Evolutionary conservation across 2,329 filamentous ascomycete species (phyloP).

Genomic region (Rutstroemia sp.): DNA sequence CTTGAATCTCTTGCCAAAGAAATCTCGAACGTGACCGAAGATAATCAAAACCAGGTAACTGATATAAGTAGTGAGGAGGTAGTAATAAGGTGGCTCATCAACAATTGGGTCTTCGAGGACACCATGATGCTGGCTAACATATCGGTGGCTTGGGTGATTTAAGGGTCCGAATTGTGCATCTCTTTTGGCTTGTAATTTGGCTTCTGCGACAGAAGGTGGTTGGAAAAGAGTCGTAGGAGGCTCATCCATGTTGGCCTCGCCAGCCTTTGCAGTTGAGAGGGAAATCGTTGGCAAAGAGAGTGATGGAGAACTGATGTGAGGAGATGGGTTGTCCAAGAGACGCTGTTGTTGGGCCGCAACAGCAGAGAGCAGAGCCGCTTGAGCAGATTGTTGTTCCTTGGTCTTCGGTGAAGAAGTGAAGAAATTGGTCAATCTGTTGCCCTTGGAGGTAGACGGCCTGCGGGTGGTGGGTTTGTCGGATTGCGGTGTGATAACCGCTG

Average conservation of each 20-base stretch:
- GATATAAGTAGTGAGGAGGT: slow-evolving; percentile 94
- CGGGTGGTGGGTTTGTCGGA: slow-evolving; percentile 32
- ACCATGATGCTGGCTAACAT: slow-evolving; percentile 78
- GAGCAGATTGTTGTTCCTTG: slow-evolving; percentile 57
- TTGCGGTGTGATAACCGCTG: slow-evolving; percentile 23
- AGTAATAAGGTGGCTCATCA: slow-evolving; percentile 95
- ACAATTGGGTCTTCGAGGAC: slow-evolving; percentile 77
- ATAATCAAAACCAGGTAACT: slow-evolving; percentile 95
- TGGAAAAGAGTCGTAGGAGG: slow-evolving; percentile 76
- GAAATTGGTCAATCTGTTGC: slow-evolving; percentile 72
- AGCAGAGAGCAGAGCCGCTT: slow-evolving; percentile 58
- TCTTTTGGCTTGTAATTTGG: slow-evolving; percentile 63
- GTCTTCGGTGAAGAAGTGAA: slow-evolving; percentile 75
- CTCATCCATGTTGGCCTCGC: slow-evolving; percentile 66
- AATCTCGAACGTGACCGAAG: slow-evolving; percentile 91
- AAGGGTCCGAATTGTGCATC: slow-evolving; percentile 92
- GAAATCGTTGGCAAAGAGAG: slow-evolving; percentile 85
- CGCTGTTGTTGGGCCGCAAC: slow-evolving; percentile 55
- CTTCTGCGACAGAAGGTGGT: slow-evolving; percentile 78
- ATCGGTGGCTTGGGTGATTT: slow-evolving; percentile 71
- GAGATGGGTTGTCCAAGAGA: slow-evolving; percentile 42
- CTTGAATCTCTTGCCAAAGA: slow-evolving; percentile 94
- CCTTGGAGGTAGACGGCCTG: slow-evolving; percentile 57
- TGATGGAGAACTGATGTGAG: slow-evolving; percentile 62
- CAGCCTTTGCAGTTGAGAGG: slow-evolving; percentile 75